Conservation (phyloP, 352 stramenopile genomes). For the Phytophthora melonis region DNA sequence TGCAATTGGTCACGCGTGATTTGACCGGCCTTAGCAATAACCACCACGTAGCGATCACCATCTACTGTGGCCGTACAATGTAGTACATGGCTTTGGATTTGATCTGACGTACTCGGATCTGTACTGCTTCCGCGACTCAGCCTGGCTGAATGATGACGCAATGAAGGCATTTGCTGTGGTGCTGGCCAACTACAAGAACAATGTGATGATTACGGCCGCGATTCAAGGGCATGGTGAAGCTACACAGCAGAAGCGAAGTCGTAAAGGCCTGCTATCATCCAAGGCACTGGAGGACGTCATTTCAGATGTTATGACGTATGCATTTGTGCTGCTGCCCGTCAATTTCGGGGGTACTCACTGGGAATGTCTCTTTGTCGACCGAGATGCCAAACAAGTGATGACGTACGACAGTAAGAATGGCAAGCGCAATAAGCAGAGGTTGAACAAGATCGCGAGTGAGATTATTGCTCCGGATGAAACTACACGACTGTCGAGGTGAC, state of each 20-base stretch:
- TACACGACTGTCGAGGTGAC: slow-evolving; percentile 1
- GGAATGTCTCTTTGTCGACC: too few relatives aligned
- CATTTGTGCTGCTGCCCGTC: too few relatives aligned
- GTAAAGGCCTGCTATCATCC: neutral
- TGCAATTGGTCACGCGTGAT: slow-evolving; percentile 1
- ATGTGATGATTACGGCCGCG: too few relatives aligned
- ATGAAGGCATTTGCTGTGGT: slow-evolving; percentile 8
- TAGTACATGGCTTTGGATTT: neutral
- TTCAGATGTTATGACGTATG: neutral
- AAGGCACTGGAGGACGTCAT: neutral
- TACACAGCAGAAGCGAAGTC: too few relatives aligned
- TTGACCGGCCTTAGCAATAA: neutral
- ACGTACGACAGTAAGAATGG: slow-evolving; percentile 14
- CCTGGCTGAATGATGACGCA: neutral
- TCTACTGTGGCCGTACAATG: neutral
- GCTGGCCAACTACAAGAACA: neutral
- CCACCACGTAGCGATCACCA: too few relatives aligned
- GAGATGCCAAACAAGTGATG: slow-evolving; percentile 1
- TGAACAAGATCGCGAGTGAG: neutral
- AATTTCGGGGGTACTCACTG: too few relatives aligned
- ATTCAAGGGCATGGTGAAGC: too few relatives aligned
- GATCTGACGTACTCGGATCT: slow-evolving; percentile 13
- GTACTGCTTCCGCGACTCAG: slow-evolving; percentile 5
- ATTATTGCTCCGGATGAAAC: neutral
- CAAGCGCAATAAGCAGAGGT: too few relatives aligned